Evolutionary conservation across 1,284 basidiomycete genomes (phyloP).

Genomic region (Ustilago xerochloae): DNA sequence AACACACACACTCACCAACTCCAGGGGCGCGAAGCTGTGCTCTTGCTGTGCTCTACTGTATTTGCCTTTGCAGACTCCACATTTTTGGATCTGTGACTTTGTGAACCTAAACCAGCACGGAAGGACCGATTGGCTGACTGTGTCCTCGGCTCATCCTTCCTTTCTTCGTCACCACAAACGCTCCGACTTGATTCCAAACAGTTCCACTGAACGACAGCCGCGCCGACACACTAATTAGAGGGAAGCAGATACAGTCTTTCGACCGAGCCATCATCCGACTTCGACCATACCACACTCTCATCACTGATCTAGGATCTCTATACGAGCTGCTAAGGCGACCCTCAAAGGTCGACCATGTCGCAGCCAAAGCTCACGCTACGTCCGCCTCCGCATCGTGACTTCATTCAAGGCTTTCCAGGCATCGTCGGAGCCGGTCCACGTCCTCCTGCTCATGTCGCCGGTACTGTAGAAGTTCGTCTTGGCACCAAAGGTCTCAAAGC

Average conservation of each 20-base stretch:
- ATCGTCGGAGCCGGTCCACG: slow-evolving; percentile 55
- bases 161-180: neutral
- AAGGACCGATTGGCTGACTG: neutral
- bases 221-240: no score
- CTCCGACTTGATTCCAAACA: no score
- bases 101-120: neutral
- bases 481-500: slow-evolving; percentile 62
- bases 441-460: slow-evolving; percentile 61
- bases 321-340: slow-evolving; percentile 6
- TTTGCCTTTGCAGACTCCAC: neutral
- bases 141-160: no score
- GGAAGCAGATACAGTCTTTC: no score
- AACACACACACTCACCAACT: no score
- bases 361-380: slow-evolving; percentile 56
- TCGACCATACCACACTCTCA: neutral
- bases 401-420: slow-evolving; percentile 65
- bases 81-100: neutral
- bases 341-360: slow-evolving; percentile 28
- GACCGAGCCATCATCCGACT: neutral
- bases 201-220: no score
- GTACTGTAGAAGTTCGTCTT: slow-evolving; percentile 59
- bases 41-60: neutral
- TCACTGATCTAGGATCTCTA: neutral
- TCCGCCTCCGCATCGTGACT: slow-evolving; percentile 61
- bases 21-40: neutral